Evolutionary conservation across 2,329 filamentous ascomycete species (phyloP).

Genomic region (Colletotrichum liaoningense): DNA sequence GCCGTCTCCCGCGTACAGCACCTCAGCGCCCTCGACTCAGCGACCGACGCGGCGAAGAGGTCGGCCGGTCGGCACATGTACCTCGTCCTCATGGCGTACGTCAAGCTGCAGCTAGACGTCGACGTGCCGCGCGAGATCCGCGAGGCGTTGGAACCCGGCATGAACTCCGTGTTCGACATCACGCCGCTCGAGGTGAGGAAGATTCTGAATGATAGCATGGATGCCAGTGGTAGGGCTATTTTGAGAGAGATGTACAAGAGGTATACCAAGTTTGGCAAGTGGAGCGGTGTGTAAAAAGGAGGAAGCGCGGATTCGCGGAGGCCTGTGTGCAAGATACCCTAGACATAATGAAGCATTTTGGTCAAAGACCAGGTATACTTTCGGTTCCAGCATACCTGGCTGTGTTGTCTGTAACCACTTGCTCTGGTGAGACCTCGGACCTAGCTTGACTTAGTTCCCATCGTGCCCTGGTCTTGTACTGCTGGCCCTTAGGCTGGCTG

Average conservation of each 20-base stretch:
- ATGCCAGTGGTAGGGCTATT: constrained; percentile 68
- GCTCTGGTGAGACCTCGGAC: not conserved
- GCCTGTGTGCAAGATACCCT: constrained; percentile 31
- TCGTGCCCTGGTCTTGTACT: too few relatives aligned
- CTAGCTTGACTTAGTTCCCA: too few relatives aligned
- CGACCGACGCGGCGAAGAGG: constrained; percentile 70
- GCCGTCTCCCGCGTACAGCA: constrained; percentile 62
- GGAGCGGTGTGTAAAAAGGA: constrained; percentile 64
- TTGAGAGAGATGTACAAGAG: constrained; percentile 68
- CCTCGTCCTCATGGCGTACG: constrained; percentile 67
- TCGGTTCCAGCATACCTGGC: not conserved
- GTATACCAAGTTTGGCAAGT: constrained; percentile 73
- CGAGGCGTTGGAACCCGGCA: constrained; percentile 66
- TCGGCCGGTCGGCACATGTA: constrained; percentile 73
- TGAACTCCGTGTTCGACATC: constrained; percentile 70
- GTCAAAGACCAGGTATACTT: not conserved
- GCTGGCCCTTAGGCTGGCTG: too few relatives aligned
- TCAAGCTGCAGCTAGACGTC: constrained; percentile 70
- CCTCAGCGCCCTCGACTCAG: constrained; percentile 64
- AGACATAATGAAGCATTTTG: constrained; percentile 19
- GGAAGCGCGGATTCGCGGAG: not conserved
- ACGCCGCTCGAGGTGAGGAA: constrained; percentile 65
- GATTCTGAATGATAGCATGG: constrained; percentile 70
- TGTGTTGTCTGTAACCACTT: not conserved
- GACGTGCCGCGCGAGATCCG: constrained; percentile 62